phyloP scores from a whole-genome alignment of 2,329 filamentous ascomycete species.

The Anthostomella pinea region DNA sequence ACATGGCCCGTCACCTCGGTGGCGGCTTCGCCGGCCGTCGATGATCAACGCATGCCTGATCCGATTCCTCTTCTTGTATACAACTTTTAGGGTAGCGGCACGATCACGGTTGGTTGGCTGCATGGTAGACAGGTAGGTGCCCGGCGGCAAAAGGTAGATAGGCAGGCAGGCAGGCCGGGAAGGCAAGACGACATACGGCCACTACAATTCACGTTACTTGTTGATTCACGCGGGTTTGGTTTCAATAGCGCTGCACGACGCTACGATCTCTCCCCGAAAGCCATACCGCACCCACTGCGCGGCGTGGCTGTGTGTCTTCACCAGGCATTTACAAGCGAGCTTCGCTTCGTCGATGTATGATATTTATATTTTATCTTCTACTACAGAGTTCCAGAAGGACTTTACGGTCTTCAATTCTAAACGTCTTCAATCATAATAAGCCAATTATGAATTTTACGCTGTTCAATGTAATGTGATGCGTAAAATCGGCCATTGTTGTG shows the following conservation, averaged over 20 bases:
- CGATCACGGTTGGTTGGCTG: slow-evolving; percentile 9
- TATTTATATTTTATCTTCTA: slow-evolving; percentile 11
- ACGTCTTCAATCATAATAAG: too few species aligned
- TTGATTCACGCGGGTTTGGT: too few species aligned
- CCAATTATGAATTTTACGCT: too few species aligned
- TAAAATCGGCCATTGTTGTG: too few species aligned
- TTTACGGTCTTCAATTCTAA: background rate
- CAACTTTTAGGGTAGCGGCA: slow-evolving; percentile 12
- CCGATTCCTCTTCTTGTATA: slow-evolving; percentile 10
- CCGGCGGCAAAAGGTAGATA: too few species aligned
- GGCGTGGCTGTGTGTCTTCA: too few species aligned
- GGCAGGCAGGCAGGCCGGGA: too few species aligned
- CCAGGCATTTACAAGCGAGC: background rate
- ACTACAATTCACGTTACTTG: background rate
- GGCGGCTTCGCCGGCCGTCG: background rate
- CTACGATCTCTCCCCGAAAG: too few species aligned
- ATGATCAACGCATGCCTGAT: background rate
- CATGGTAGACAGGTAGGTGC: slow-evolving; percentile 8
- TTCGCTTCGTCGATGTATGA: slow-evolving; percentile 18
- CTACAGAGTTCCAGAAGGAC: background rate
- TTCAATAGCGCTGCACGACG: too few species aligned
- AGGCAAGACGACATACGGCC: slow-evolving; percentile 1
- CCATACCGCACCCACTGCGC: too few species aligned
- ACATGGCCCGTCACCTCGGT: slow-evolving; percentile 21
- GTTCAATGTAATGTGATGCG: too few species aligned